These are phyloP conservation scores for Microthyrium microscopicum DNA, from an alignment of 2,329 filamentous ascomycete species.

Conservation along the genomic window DNA sequence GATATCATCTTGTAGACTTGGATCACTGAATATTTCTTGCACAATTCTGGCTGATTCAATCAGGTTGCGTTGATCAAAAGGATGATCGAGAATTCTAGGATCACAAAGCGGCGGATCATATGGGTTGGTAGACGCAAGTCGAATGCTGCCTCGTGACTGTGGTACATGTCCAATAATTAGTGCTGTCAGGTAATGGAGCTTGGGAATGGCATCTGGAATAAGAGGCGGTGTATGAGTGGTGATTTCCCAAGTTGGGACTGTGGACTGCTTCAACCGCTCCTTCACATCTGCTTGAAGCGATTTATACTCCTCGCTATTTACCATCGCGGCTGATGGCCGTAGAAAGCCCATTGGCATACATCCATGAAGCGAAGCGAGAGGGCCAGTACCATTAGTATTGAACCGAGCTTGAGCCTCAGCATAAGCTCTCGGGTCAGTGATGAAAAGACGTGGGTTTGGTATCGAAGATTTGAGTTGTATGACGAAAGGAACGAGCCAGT, in stretches of 20 bases:
- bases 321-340: conserved; percentile 25
- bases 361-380: conserved; percentile 10
- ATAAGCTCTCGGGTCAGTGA: too few relatives aligned
- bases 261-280: conserved; percentile 28
- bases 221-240: conserved; percentile 22
- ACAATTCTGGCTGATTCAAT: conserved; percentile 33
- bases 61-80: conserved; percentile 36
- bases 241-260: conserved; percentile 42
- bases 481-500: conserved; percentile 35
- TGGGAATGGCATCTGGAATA: conserved; percentile 14
- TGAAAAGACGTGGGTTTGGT: conserved; percentile 31
- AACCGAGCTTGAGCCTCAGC: conserved; percentile 5
- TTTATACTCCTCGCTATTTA: conserved; percentile 30
- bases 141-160: conserved; percentile 35
- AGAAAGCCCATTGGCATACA: conserved; percentile 26
- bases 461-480: conserved; percentile 20
- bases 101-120: conserved; percentile 34
- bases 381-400: conserved; percentile 4
- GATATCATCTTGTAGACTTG: conserved; percentile 28
- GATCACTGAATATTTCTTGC: conserved; percentile 25
- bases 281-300: conserved; percentile 29
- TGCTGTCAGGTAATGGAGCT: conserved; percentile 28
- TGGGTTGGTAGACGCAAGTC: conserved; percentile 36
- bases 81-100: conserved; percentile 34
- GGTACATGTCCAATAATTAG: conserved; percentile 36